Evolutionary conservation across 345 rosid genomes (phyloP), one percentile per base, ranked within the genome.

Genomic region (Melastoma malabathricum): DNA sequence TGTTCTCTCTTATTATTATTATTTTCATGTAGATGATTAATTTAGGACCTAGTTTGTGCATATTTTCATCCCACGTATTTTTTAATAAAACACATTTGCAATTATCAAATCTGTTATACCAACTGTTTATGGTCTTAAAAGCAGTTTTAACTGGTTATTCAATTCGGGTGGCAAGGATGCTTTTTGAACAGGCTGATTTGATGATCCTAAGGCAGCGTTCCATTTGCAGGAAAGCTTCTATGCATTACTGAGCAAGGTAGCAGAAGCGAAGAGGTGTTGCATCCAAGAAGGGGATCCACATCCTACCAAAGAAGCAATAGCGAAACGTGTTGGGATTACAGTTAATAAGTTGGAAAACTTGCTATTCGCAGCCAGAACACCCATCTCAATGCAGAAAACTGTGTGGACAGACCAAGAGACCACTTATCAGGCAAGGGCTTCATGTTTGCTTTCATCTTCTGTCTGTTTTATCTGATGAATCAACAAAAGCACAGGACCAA

Each of bases 341-440:
- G 77, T 72, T 45, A 76, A 66, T 15, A 80, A 66, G 68, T 62
- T 89, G 57, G 81, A 76, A 52, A 81, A 60, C 41, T 64, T 89
- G 56, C 57, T 72, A 9, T 61, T 49, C 23, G 41, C 63, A 18
- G 59, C 96, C 52, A 81, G 84, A 73, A 62, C 54, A 44, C 94
- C 97, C 20, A 60, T 72, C 18, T 89, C 96, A 25, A 55, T 83
- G 74, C 88, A 89, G 64, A 83, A 73, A 31, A 65, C 83, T 48
- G 77, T 86, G 51, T 86, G 94, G 90, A 14, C 77, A 46, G 94
- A 81, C 67, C 90, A 82, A 61, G 77, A 63, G 44, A 82, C 77
- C 48, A 84, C 92, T 19, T 80, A 54, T 60, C 86, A 90, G 86
- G 98, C 86, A 79, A 55, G 19, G 27, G 17, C 19, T 17, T 10